Evolutionary conservation across 1,139 yeast genomes (phyloP), one percentile per base, ranked within the genome.

Genomic region (Yamadazyma sp.): DNA sequence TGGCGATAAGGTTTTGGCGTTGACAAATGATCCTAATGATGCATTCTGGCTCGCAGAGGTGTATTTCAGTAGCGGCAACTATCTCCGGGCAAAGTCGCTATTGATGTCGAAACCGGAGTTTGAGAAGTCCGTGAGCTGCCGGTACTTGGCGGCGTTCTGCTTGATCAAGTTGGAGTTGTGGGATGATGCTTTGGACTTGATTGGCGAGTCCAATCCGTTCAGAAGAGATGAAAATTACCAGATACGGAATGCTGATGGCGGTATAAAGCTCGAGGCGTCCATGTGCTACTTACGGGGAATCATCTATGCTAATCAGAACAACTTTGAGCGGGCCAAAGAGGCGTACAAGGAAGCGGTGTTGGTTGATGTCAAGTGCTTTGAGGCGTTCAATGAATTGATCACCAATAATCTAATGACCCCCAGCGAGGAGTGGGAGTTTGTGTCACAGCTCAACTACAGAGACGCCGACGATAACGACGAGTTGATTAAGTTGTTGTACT

Each of bases 31-130:
- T 54, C 85, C 96, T 12, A 86, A 85, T 53, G 97, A 92, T 59
- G 97, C 97, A 11, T 90, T 89, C 59, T 92, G 97, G 97, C 70
- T 92, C 31, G 97, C 96, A 0, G 96, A 92, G 61, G 95, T 86
- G 2, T 82, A 85, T 56, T 87, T 81, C 59, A 67, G 75, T 37
- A 75, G 80, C 44, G 92, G 94, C 10, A 80, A 86, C 54, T 89
- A 79, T 57, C 75, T 84, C 28, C 70, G 97, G 31, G 97, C 96
- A 2, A 78, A 87, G 40, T 82, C 81, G 48, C 62, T 90, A 34
- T 57, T 78, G 24, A 62, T 76, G 8, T 57, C 67, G 24, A 63
- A 63, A 39, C 65, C 72, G 0, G 69, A 63, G 36, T 71, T 45
- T 42, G 73, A 67, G 44, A 66, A 65, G 46, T 59, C 66, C 3